Percentiles rank a stretch among this genome's conserved stretches.
Conservation (phyloP, 116 monocot species). For the Cymodocea nodosa region DNA sequence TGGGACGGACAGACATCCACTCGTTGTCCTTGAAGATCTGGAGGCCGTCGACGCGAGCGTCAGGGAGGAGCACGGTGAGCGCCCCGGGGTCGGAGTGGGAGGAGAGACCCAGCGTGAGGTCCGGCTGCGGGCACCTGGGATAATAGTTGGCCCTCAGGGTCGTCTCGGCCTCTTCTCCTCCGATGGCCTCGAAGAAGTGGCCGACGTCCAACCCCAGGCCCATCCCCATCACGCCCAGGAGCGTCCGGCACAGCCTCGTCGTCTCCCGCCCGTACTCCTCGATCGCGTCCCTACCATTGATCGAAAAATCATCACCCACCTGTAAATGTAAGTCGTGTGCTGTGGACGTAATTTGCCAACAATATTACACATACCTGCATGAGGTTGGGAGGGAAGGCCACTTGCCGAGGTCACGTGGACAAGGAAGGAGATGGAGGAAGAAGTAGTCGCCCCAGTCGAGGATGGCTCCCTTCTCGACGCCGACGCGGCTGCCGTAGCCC, state of each 20-base stretch:
- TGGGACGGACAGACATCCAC: conserved; percentile 37
- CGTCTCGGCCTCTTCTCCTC: conserved; percentile 14
- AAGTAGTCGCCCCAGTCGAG: conserved; percentile 79
- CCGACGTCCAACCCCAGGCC: conserved; percentile 38
- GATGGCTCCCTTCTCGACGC: conserved; percentile 24
- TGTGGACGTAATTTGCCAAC: no score
- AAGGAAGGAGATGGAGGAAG: conserved; percentile 44
- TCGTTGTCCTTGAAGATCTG: conserved; percentile 27
- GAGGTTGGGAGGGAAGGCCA: conserved; percentile 41
- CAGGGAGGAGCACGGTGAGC: conserved; percentile 37
- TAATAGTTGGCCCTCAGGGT: conserved; percentile 36
- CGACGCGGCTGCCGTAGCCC: conserved; percentile 64
- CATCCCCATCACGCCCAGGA: conserved; percentile 28
- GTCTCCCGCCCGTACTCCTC: conserved; percentile 42
- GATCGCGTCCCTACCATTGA: conserved; percentile 31
- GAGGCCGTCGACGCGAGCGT: conserved; percentile 34
- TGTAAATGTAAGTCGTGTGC: no score
- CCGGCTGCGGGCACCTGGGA: conserved; percentile 63
- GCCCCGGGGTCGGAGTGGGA: conserved; percentile 50
- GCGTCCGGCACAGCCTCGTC: conserved; percentile 14
- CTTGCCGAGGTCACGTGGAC: conserved; percentile 14
- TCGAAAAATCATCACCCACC: no score
- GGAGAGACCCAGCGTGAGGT: conserved; percentile 48
- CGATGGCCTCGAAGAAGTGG: conserved; percentile 18
- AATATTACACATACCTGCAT: conserved; percentile 20